Evolutionary conservation across 306 rosid species (phyloP).

Genomic region (Quercus parvula): DNA sequence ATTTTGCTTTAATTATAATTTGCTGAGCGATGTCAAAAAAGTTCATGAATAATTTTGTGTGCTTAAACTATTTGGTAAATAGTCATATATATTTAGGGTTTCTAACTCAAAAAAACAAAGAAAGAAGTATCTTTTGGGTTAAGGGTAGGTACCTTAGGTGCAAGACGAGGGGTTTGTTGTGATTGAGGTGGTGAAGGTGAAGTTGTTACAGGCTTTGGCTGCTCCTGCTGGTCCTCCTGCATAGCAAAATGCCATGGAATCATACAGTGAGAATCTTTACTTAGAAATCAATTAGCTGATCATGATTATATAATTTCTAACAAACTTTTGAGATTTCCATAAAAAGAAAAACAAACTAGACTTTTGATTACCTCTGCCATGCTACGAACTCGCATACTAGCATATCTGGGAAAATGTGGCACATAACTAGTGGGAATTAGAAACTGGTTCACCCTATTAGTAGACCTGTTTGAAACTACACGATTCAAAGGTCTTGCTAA

Average conservation of each 20-base stretch:
- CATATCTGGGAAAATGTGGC: constrained; percentile 16
- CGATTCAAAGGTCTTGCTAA: constrained; percentile 23
- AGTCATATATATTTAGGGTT: too few species aligned
- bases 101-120: neutral
- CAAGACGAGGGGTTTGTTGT: neutral
- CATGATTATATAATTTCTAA: neutral
- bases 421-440: constrained; percentile 14
- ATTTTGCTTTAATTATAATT: too few species aligned
- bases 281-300: neutral
- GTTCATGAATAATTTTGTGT: too few species aligned
- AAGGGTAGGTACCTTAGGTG: constrained; percentile 19
- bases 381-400: constrained; percentile 24
- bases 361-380: constrained; percentile 36
- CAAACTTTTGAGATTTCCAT: too few species aligned
- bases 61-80: too few species aligned
- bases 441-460: constrained; percentile 26
- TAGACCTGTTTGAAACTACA: constrained; percentile 6
- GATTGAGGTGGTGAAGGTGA: too few species aligned
- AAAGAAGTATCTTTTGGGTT: neutral
- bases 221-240: constrained; percentile 21
- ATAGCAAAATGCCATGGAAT: neutral
- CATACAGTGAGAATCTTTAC: neutral
- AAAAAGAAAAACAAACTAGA: neutral
- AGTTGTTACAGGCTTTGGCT: neutral
- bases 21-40: too few species aligned